Conservation (phyloP, 1,284 basidiomycete species). For the Tylopilus sp. region DNA sequence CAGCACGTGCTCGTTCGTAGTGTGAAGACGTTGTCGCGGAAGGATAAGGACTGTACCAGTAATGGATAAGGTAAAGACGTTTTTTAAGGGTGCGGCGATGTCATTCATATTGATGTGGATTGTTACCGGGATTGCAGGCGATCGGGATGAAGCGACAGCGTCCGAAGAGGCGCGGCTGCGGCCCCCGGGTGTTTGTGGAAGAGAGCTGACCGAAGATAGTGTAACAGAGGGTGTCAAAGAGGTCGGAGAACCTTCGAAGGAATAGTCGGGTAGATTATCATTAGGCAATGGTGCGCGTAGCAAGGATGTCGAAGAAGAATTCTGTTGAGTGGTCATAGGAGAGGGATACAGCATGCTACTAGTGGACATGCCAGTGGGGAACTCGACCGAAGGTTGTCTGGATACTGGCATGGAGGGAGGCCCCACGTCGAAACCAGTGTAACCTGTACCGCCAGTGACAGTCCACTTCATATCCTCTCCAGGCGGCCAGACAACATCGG, state of each 20-base stretch:
- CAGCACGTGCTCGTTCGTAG: constrained; percentile 21
- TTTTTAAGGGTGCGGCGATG: constrained; percentile 58
- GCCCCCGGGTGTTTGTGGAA: constrained; percentile 41
- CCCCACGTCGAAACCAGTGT: constrained; percentile 63
- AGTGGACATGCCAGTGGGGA: constrained; percentile 26
- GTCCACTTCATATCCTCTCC: constrained; percentile 53
- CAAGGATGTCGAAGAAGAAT: constrained; percentile 50
- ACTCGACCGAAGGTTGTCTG: constrained; percentile 50
- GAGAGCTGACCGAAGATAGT: constrained; percentile 55
- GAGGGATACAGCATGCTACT: constrained; percentile 26
- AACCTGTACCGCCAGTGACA: constrained; percentile 59
- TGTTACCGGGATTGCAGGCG: constrained; percentile 38
- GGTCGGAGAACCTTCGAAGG: constrained; percentile 61
- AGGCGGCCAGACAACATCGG: constrained; percentile 61
- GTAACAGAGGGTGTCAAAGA: constrained; percentile 47
- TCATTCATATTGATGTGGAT: constrained; percentile 78
- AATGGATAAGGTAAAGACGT: constrained; percentile 60
- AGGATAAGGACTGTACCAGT: constrained; percentile 60
- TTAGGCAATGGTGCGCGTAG: constrained; percentile 67
- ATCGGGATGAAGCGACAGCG: constrained; percentile 16
- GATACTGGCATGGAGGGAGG: constrained; percentile 34
- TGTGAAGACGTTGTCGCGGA: constrained; percentile 37
- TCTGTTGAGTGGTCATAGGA: constrained; percentile 35
- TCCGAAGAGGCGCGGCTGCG: constrained; percentile 30
- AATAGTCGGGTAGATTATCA: constrained; percentile 61